Conservation (phyloP, 2,329 filamentous ascomycete genomes). For the Dendrostoma leiphaemia region DNA sequence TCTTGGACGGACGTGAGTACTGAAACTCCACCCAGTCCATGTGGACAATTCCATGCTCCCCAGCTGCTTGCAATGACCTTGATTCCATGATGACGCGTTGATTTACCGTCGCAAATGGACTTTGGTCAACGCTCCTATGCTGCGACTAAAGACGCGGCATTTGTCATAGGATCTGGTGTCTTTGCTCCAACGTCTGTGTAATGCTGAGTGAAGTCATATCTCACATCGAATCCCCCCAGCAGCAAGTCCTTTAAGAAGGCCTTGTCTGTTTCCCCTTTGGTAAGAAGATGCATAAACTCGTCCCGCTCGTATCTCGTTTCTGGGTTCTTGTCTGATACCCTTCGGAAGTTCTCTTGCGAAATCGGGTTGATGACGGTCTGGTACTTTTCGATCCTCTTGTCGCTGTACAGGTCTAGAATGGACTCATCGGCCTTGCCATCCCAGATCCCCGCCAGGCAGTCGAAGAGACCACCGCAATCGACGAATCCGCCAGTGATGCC, state of each 20-base stretch:
- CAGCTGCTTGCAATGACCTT: no score
- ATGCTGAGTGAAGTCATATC: conserved; percentile 45
- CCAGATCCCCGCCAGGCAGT: conserved; percentile 51
- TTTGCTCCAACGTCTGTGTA: conserved; percentile 29
- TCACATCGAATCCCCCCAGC: conserved; percentile 33
- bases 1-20: no score
- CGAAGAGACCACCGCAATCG: conserved; percentile 60
- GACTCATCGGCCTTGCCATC: conserved; percentile 40
- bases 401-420: conserved; percentile 44
- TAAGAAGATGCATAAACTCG: conserved; percentile 37
- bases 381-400: conserved; percentile 45
- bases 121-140: no score
- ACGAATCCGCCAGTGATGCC: conserved; percentile 64
- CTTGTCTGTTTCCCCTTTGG: conserved; percentile 33
- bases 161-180: neutral
- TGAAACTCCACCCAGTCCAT: no score
- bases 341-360: conserved; percentile 41
- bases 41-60: no score
- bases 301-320: conserved; percentile 36
- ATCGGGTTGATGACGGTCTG: conserved; percentile 41
- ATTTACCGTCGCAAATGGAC: neutral
- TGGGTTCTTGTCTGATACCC: conserved; percentile 40
- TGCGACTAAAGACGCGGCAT: no score
- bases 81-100: no score
- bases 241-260: conserved; percentile 32